These are phyloP conservation scores for Xylaria sp. DNA, from an alignment of 2,329 filamentous ascomycete species.

Conservation along the genomic window DNA sequence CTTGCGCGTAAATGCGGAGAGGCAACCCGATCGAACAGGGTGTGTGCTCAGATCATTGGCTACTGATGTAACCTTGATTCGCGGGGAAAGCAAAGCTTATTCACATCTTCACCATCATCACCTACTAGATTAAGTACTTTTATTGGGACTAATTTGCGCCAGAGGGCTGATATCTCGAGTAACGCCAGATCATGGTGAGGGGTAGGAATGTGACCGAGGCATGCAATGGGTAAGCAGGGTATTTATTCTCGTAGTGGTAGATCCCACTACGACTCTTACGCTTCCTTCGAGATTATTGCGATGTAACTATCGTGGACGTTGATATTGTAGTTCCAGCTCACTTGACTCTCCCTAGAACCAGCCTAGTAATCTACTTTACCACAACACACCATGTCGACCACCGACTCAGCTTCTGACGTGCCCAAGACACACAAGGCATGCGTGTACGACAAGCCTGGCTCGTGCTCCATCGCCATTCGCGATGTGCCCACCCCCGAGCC, in stretches of 20 bases:
- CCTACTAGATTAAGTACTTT: background rate
- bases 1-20: slow-evolving; percentile 14
- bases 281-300: background rate
- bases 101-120: background rate
- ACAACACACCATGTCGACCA: slow-evolving; percentile 19
- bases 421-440: slow-evolving; percentile 40
- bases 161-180: background rate
- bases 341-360: background rate
- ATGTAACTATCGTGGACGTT: background rate
- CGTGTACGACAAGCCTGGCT: slow-evolving; percentile 37
- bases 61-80: background rate
- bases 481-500: slow-evolving; percentile 39
- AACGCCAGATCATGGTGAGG: slow-evolving; percentile 21
- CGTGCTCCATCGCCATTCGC: slow-evolving; percentile 32
- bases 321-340: background rate
- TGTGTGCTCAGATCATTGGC: slow-evolving; percentile 1
- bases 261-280: background rate
- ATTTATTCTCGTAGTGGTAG: background rate
- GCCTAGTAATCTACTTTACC: background rate
- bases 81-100: slow-evolving; percentile 13
- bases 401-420: background rate
- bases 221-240: background rate
- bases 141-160: background rate
- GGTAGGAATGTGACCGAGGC: background rate
- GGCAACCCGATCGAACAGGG: background rate